These are phyloP conservation scores for Antitrichia curtipendula DNA, from an alignment of 225 moss, liverwort and hornwort species.

Conservation along the genomic window DNA sequence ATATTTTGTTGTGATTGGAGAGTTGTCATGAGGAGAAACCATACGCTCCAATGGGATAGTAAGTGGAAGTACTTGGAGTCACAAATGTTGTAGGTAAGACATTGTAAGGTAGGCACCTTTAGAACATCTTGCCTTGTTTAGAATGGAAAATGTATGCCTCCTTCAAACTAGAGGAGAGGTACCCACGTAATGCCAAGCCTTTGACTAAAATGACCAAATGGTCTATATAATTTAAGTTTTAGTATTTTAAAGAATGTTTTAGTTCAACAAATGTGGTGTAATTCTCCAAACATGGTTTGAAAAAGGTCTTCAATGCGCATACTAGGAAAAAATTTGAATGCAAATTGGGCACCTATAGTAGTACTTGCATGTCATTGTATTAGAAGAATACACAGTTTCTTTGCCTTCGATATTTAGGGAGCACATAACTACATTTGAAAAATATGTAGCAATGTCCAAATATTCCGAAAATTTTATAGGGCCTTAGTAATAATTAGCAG, in stretches of 20 bases:
- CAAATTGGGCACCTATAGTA: not conserved
- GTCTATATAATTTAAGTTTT: not conserved
- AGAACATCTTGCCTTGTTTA: fast-evolving
- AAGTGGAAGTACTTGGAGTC: not conserved
- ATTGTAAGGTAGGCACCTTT: fast-evolving
- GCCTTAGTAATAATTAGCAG: not conserved
- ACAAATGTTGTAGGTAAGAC: fast-evolving
- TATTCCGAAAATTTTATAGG: not conserved
- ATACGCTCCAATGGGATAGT: fast-evolving
- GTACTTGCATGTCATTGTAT: not conserved
- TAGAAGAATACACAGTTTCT: not conserved
- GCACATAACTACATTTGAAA: not conserved
- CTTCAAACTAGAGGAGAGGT: not conserved
- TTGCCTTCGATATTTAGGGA: not conserved
- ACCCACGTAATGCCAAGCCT: not conserved
- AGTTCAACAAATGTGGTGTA: not conserved
- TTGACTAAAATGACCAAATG: not conserved
- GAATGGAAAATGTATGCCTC: not conserved
- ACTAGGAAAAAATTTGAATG: not conserved
- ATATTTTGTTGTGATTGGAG: too few relatives aligned
- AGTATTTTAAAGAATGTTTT: not conserved
- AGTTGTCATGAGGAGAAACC: too few relatives aligned
- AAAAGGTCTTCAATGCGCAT: not conserved
- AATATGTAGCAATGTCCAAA: not conserved
- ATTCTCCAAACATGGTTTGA: not conserved